Evolutionary conservation across 225 moss, liverwort and hornwort genomes (phyloP).

Genomic region (Thuidium tamariscinum): DNA sequence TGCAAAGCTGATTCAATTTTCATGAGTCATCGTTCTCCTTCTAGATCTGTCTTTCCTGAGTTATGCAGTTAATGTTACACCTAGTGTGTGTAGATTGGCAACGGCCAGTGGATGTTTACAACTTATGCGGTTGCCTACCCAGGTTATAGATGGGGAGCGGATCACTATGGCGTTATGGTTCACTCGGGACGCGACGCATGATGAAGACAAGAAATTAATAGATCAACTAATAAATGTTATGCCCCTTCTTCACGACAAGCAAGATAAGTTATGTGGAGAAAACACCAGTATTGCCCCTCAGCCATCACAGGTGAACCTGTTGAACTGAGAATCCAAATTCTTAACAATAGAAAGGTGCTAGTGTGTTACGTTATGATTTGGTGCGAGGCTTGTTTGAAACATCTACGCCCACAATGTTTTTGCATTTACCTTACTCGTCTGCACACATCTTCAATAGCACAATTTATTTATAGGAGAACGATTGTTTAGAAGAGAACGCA

Average conservation of each 20-base stretch:
- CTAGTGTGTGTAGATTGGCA: neutral
- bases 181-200: slow-evolving; percentile 51
- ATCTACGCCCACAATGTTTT: neutral
- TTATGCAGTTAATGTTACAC: neutral
- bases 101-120: neutral
- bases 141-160: slow-evolving; percentile 79
- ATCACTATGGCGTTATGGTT: slow-evolving; percentile 90
- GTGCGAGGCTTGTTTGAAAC: neutral
- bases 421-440: neutral
- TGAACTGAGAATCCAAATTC: neutral
- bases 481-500: neutral
- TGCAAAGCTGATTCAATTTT: neutral
- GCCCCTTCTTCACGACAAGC: neutral
- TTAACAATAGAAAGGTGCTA: neutral
- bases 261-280: neutral
- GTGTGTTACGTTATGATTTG: neutral
- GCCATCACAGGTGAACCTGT: slow-evolving; percentile 11
- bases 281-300: neutral
- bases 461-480: neutral
- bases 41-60: neutral
- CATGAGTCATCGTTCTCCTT: neutral
- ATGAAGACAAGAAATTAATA: slow-evolving; percentile 76
- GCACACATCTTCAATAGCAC: neutral
- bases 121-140: neutral
- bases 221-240: slow-evolving; percentile 22